phyloP scores from a whole-genome alignment of 768 basidiomycete species.

The Amanita exitialis region DNA sequence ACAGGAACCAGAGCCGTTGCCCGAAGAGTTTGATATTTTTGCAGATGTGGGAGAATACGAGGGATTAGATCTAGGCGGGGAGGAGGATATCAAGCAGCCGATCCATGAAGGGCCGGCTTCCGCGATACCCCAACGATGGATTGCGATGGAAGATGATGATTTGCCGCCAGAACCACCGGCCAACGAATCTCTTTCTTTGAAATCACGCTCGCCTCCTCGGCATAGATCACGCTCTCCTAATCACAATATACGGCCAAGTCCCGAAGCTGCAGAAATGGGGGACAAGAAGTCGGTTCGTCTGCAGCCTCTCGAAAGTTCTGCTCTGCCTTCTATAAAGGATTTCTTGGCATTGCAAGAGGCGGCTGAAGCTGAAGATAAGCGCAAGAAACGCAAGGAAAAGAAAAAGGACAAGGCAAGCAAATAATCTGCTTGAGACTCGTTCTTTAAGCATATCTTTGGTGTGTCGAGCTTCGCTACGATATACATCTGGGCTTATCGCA shows the following conservation, averaged over 20 bases:
- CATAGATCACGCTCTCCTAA: conserved; percentile 11
- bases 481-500: neutral
- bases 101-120: conserved; percentile 2
- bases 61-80: conserved; percentile 47
- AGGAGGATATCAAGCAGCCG: conserved; percentile 11
- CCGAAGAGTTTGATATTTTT: conserved; percentile 81
- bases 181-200: conserved; percentile 8
- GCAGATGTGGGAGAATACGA: conserved; percentile 78
- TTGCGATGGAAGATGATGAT: conserved; percentile 30
- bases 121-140: conserved; percentile 30
- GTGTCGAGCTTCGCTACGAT: too few relatives aligned
- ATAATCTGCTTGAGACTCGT: neutral
- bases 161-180: conserved; percentile 6
- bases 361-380: conserved; percentile 53
- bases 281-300: conserved; percentile 45
- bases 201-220: conserved; percentile 1
- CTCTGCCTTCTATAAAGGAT: conserved; percentile 74
- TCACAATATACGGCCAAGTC: neutral
- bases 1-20: conserved; percentile 21
- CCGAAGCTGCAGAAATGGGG: conserved; percentile 28
- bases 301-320: conserved; percentile 68
- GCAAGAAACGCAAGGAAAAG: conserved; percentile 70
- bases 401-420: conserved; percentile 35
- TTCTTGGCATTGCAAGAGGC: conserved; percentile 72
- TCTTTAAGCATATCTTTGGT: neutral